Evolutionary conservation across 441 rosid species (phyloP).

Genomic region (Gossypium trilobum): DNA sequence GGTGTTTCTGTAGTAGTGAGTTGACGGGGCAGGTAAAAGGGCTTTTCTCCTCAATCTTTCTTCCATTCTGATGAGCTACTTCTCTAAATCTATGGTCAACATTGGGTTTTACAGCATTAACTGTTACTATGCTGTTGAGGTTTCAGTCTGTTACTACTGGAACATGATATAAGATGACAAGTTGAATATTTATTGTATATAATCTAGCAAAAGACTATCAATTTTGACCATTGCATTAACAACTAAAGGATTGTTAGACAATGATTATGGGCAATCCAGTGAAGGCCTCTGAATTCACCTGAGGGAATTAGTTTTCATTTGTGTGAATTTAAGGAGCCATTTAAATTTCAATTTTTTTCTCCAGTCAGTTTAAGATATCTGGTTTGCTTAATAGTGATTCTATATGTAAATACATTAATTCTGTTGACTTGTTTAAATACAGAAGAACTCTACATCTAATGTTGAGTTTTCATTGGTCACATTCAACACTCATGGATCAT

Average conservation of each 20-base stretch:
- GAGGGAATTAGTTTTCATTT: neutral
- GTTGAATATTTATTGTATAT: neutral
- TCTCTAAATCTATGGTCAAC: neutral
- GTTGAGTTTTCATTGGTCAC: slow-evolving; percentile 65
- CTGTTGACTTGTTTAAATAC: slow-evolving; percentile 19
- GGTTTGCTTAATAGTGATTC: neutral
- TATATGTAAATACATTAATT: neutral
- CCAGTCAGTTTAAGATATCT: neutral
- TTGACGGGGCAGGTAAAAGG: slow-evolving; percentile 56
- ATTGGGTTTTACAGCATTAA: neutral
- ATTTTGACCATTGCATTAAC: neutral
- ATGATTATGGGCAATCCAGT: neutral
- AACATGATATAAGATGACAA: neutral
- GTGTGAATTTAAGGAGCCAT: neutral
- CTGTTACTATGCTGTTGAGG: neutral
- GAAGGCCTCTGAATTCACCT: neutral
- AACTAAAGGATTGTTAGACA: neutral
- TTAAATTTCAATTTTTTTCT: neutral
- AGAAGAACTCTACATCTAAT: slow-evolving; percentile 51
- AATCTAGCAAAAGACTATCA: neutral
- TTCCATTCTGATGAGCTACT: neutral
- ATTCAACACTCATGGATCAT: slow-evolving; percentile 71
- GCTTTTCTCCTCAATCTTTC: neutral
- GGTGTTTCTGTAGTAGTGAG: slow-evolving; percentile 60
- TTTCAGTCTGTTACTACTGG: neutral